phyloP scores from a whole-genome alignment of 352 stramenopile species.

The Globisporangium polare region DNA sequence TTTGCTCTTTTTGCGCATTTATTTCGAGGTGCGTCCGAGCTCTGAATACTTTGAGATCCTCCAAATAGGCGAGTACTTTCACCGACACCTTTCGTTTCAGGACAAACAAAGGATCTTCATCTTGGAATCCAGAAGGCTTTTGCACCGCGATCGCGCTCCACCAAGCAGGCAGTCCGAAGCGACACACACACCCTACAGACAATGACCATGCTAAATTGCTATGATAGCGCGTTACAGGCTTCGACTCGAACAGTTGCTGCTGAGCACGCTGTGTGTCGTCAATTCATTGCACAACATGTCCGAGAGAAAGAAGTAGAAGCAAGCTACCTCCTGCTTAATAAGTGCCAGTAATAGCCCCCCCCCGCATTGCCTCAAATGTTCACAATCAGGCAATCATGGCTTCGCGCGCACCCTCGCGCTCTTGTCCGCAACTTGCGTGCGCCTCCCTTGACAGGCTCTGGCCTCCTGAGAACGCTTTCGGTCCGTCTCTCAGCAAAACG shows the following conservation, averaged over 20 bases:
- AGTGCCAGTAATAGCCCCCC: background rate
- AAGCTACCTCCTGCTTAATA: too few relatives aligned
- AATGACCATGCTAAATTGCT: background rate
- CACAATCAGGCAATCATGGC: background rate
- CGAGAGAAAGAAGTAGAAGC: too few relatives aligned
- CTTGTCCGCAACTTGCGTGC: background rate
- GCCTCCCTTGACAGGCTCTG: slow-evolving; percentile 7
- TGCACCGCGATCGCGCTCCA: background rate
- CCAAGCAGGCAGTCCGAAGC: background rate
- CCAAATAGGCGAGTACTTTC: background rate
- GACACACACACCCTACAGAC: background rate
- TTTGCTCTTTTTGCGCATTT: background rate
- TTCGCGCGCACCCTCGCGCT: background rate
- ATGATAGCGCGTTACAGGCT: background rate
- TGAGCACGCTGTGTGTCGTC: too few relatives aligned
- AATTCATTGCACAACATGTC: too few relatives aligned
- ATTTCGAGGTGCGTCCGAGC: background rate
- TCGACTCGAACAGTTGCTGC: too few relatives aligned
- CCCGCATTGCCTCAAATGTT: background rate
- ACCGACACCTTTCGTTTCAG: background rate
- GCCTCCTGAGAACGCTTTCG: slow-evolving; percentile 9
- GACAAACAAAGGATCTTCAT: background rate
- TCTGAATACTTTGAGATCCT: background rate
- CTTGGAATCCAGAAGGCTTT: background rate
- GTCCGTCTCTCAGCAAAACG: background rate